Conservation (phyloP, 148 eudicot species). For the Spergularia bocconei region DNA sequence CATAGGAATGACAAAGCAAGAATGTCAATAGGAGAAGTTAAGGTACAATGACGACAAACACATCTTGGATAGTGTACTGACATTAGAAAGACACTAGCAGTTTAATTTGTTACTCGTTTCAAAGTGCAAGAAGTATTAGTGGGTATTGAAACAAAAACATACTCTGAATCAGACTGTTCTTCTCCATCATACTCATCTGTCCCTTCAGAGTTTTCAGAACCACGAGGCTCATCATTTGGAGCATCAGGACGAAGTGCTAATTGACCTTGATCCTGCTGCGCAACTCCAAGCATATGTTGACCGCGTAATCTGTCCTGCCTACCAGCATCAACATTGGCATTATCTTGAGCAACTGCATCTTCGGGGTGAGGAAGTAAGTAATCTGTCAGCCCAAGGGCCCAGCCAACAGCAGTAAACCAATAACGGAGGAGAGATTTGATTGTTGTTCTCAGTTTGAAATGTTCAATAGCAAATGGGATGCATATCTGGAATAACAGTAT, state of each 20-base stretch:
- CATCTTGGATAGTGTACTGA: not conserved
- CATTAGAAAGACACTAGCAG: not conserved
- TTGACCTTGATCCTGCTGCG: constrained; percentile 49
- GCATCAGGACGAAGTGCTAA: constrained; percentile 43
- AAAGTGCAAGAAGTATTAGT: not conserved
- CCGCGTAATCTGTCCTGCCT: constrained; percentile 64
- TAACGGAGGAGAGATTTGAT: constrained; percentile 80
- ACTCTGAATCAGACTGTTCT: constrained; percentile 85
- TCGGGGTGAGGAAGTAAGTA: constrained; percentile 82
- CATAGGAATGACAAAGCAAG: not conserved
- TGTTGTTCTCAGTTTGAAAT: constrained; percentile 75
- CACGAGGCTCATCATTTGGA: constrained; percentile 45
- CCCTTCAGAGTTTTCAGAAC: constrained; percentile 32
- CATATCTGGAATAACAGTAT: constrained; percentile 95
- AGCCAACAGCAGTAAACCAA: constrained; percentile 94
- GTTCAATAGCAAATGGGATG: constrained; percentile 95
- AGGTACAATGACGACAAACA: not conserved
- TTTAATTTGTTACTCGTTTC: not conserved
- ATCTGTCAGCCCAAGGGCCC: constrained; percentile 82
- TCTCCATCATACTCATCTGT: constrained; percentile 59
- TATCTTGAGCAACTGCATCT: constrained; percentile 59
- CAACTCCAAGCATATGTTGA: constrained; percentile 41
- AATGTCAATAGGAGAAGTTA: not conserved
- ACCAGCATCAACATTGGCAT: constrained; percentile 62
- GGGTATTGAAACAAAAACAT: constrained; percentile 33